Conservation (phyloP, 1,284 basidiomycete species). For the Ceratobasidium sp. region DNA sequence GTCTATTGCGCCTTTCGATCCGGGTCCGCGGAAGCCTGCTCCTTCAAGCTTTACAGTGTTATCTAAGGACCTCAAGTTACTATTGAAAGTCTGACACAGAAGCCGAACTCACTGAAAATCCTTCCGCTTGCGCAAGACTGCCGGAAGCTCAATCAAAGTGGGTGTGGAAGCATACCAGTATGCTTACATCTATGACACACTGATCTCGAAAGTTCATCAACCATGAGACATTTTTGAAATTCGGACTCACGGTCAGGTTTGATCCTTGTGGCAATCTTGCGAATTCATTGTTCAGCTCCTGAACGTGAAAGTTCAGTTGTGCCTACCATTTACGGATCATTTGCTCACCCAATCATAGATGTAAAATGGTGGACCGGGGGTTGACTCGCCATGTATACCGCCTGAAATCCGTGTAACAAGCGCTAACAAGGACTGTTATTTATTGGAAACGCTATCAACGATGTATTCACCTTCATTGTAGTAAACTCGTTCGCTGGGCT, state of each 20-base stretch:
- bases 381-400: not conserved
- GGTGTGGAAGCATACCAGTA: not conserved
- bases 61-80: not conserved
- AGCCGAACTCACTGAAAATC: not conserved
- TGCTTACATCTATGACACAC: not conserved
- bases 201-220: not conserved
- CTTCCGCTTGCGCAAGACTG: conserved; percentile 3
- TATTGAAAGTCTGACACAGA: not conserved
- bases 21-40: not conserved
- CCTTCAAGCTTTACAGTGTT: not conserved
- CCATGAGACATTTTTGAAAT: not conserved
- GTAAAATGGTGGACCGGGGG: not conserved
- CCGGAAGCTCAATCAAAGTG: not conserved
- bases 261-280: not conserved
- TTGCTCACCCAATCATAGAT: not conserved
- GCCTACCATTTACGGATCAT: not conserved
- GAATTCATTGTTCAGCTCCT: not conserved
- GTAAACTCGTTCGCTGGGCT: not conserved
- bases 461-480: not conserved
- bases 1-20: not conserved
- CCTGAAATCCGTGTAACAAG: not conserved
- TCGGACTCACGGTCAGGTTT: not conserved
- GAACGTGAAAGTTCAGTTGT: not conserved
- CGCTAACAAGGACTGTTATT: not conserved
- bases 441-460: not conserved